A percentile compares a stretch with the other conserved stretches of the same genome.
Evolutionary conservation across 495 filamentous ascomycete genomes (phyloP).

Genomic region (Lophiostoma macrostomum): DNA sequence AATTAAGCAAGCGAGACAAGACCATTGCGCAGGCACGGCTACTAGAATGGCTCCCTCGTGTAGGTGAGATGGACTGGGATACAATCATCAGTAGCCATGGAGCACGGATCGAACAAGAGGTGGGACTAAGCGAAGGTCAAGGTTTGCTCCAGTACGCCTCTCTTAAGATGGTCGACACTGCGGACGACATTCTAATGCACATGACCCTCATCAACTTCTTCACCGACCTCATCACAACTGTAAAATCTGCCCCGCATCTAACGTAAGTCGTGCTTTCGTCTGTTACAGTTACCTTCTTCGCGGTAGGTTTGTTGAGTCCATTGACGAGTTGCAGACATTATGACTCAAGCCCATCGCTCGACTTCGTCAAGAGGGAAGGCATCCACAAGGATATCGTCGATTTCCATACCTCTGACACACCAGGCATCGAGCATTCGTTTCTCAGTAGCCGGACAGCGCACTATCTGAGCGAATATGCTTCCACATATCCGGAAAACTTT

Average conservation of each 20-base stretch:
- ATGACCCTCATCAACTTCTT: conserved; percentile 73
- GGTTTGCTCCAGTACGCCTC: conserved; percentile 75
- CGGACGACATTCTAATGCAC: conserved; percentile 74
- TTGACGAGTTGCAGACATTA: conserved; percentile 5
- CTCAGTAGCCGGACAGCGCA: conserved; percentile 54
- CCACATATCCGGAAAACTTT: conserved; percentile 54
- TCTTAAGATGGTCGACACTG: conserved; percentile 66
- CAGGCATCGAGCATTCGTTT: conserved; percentile 50
- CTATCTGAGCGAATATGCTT: conserved; percentile 58
- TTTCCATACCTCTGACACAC: conserved; percentile 50
- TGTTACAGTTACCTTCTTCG: too few species aligned
- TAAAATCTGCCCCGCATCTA: conserved; percentile 11
- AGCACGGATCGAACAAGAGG: conserved; percentile 56
- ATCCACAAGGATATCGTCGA: conserved; percentile 51
- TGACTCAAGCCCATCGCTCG: conserved; percentile 43
- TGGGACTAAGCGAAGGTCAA: conserved; percentile 43
- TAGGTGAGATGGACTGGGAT: conserved; percentile 62
- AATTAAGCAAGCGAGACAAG: conserved; percentile 58
- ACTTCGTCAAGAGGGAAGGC: conserved; percentile 53
- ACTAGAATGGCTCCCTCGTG: conserved; percentile 64
- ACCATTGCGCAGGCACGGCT: conserved; percentile 77
- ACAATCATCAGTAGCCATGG: conserved; percentile 58
- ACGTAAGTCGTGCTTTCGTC: too few species aligned
- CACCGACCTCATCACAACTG: conserved; percentile 37
- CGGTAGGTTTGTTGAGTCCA: too few species aligned